Evolutionary conservation across 768 basidiomycete species (phyloP), one percentile per base, ranked within the genome.

Genomic region (Suillus alpinus): DNA sequence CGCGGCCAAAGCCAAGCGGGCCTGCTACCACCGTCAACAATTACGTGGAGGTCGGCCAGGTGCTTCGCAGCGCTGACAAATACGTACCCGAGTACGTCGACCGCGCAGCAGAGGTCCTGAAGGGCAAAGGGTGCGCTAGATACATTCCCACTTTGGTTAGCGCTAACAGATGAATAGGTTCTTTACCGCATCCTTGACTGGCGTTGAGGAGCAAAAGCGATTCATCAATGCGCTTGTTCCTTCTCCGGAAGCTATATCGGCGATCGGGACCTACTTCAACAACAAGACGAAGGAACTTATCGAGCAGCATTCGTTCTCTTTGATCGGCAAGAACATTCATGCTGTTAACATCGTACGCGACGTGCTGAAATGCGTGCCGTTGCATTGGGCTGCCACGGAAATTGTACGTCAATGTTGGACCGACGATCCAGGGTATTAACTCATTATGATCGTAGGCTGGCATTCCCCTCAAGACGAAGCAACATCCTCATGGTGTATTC

Each of bases 331-430:
- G 26, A 80, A 82, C 40, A 76, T 76, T 6, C 75, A 69, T 31
- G 80, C 78, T 43, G 80, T 92, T 18, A 88, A 94, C 67, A 74
- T 94, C 52, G 86, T 88, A 13, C 79, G 80, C 16, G 83, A 89
- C 64, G 88, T 93, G 8, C 67, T 92, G 61, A 87, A 83, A 68
- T 67, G 77, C 39, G 79, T 88, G 1, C 86, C 92, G 12, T 73
- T 91, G 29, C 73, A 83, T 62, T 94, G 91, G 89, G 84, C 80
- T 31, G 86, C 89, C 8, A 69, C 75, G 23, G 86, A 91, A 50
- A 74, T 94, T 37, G 92, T 92, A 62, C 51, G 86, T 77, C 2
- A 47, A 9, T 20, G 36, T 34, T 43, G 5, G 14, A 6, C 7
- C 32, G 34, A 34, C 31, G 39, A 6, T 6, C 9, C 1, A 6